phyloP scores from a whole-genome alignment of 1,284 basidiomycete species.

The Stygiomarasmius scandens region DNA sequence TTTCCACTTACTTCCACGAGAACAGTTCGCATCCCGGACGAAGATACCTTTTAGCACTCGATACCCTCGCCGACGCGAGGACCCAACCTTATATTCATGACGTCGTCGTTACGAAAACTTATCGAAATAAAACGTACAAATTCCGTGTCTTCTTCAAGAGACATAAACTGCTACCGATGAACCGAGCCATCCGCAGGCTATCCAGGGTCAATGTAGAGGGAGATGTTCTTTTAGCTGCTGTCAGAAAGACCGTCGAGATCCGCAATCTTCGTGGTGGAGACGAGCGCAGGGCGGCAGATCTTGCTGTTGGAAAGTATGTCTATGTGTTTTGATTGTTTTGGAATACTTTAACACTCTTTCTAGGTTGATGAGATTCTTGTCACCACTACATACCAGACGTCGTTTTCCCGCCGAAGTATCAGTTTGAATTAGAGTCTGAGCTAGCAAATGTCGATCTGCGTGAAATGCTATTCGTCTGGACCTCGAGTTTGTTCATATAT shows the following conservation, averaged over 20 bases:
- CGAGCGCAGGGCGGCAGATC: background rate
- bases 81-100: slow-evolving; percentile 4
- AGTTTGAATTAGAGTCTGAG: background rate
- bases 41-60: background rate
- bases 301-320: background rate
- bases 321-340: background rate
- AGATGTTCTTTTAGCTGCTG: background rate
- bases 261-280: background rate
- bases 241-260: background rate
- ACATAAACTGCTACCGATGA: background rate
- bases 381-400: background rate
- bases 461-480: too few species aligned
- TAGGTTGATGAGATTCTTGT: background rate
- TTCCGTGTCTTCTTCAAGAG: slow-evolving; percentile 5
- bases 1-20: background rate
- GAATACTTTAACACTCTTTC: background rate
- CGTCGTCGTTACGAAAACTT: background rate
- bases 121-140: background rate
- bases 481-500: too few species aligned
- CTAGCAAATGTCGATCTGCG: too few species aligned
- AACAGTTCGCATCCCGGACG: background rate
- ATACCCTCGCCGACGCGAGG: background rate
- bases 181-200: background rate
- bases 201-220: background rate
- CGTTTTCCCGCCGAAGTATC: background rate